A percentile compares a stretch with the other conserved stretches of the same genome.
phyloP scores from a whole-genome alignment of 2,329 filamentous ascomycete species.

The Colletotrichum sublineola region DNA sequence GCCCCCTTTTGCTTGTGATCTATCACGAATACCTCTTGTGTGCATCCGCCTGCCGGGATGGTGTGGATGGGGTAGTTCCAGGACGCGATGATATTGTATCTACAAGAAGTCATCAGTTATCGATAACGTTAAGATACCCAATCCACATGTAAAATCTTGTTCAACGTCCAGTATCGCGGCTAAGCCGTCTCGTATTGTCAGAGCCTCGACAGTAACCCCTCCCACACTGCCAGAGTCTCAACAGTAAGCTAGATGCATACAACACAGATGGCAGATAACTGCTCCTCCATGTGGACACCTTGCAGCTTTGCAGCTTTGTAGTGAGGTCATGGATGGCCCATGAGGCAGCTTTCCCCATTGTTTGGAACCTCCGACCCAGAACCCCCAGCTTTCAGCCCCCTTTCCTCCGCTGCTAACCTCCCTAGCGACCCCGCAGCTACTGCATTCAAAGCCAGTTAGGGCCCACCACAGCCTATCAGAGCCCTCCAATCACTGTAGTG shows the following conservation, averaged over 20 bases:
- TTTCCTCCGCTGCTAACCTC: constrained; percentile 21
- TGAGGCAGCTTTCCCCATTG: constrained; percentile 24
- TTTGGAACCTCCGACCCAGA: constrained; percentile 35
- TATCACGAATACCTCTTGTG: neutral
- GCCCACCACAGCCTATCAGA: constrained; percentile 26
- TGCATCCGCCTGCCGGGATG: neutral
- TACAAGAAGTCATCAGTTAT: neutral
- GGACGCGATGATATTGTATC: neutral
- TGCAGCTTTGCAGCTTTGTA: constrained; percentile 4
- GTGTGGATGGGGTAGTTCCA: neutral
- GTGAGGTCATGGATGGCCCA: constrained; percentile 37
- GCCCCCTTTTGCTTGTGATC: constrained; percentile 1
- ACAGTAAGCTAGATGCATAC: neutral
- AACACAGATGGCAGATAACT: neutral
- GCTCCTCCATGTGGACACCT: constrained; percentile 33
- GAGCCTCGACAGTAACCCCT: neutral
- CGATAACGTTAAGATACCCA: neutral
- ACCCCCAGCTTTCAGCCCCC: constrained; percentile 35
- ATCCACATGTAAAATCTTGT: neutral
- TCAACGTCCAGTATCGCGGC: neutral
- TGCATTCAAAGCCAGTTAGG: neutral
- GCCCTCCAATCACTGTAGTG: constrained; percentile 11
- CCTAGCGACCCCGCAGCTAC: constrained; percentile 37
- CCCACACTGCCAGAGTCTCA: neutral
- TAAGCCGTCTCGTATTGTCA: neutral